Percentiles rank a stretch among this genome's conserved stretches.
Evolutionary conservation across 805 yeast species (phyloP).

Genomic region (Jamesozyma hellenica): DNA sequence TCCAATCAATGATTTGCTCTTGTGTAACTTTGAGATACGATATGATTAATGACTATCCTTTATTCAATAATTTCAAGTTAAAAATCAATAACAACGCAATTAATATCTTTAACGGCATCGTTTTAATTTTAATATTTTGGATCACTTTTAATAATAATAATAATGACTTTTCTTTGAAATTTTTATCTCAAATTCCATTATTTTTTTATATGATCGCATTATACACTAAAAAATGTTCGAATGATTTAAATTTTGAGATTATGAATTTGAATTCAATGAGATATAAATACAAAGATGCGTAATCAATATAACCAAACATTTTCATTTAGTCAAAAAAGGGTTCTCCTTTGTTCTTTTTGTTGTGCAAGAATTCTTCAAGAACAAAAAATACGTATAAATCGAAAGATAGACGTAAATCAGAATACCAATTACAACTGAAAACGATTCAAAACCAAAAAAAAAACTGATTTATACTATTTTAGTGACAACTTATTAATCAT

Average conservation of each 20-base stretch:
- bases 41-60: slow-evolving; percentile 13
- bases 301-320: too few relatives aligned
- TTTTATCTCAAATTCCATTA: slow-evolving; percentile 19
- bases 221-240: slow-evolving; percentile 15
- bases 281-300: slow-evolving; percentile 28
- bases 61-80: slow-evolving; percentile 10
- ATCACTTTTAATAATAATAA: slow-evolving; percentile 15
- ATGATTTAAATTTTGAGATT: slow-evolving; percentile 17
- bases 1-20: slow-evolving; percentile 21
- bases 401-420: too few relatives aligned
- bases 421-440: too few relatives aligned
- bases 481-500: too few relatives aligned
- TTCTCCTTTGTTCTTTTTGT: too few relatives aligned
- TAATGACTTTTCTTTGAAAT: slow-evolving; percentile 4
- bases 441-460: too few relatives aligned
- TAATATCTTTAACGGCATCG: slow-evolving; percentile 13
- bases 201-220: slow-evolving; percentile 15
- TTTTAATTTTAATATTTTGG: slow-evolving; percentile 23
- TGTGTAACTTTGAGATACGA: slow-evolving; percentile 21
- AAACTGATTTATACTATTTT: too few relatives aligned
- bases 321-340: too few relatives aligned
- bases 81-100: slow-evolving; percentile 14
- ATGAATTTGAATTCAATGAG: slow-evolving; percentile 17
- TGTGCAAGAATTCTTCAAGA: too few relatives aligned
- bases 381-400: too few relatives aligned